Percentiles rank a stretch among this genome's conserved stretches.
These are phyloP conservation scores for Lichtheimia ornata DNA, from an alignment of 371 early-diverging fungal species.

Conservation along the genomic window DNA sequence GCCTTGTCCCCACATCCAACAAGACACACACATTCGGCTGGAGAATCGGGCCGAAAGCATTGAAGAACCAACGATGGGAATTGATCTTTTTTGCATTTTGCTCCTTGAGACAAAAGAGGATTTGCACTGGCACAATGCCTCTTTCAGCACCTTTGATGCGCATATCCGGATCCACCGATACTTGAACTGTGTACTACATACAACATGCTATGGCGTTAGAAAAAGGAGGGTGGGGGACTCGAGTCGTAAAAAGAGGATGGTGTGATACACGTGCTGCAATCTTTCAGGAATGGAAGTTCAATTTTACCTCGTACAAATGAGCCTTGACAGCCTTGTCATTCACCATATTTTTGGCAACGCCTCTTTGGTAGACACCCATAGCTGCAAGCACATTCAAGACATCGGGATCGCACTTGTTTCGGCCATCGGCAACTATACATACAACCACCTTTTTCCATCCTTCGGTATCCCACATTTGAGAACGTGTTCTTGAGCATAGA, in stretches of 20 bases:
- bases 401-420: conserved; percentile 63
- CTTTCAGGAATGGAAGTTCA: background rate
- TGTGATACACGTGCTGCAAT: background rate
- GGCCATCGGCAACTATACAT: conserved; percentile 85
- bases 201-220: background rate
- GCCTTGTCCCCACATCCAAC: conserved; percentile 85
- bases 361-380: conserved; percentile 77
- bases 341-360: conserved; percentile 64
- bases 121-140: conserved; percentile 79
- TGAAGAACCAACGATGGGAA: conserved; percentile 91
- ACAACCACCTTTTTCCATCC: conserved; percentile 87
- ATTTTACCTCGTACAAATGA: conserved; percentile 73
- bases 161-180: conserved; percentile 75
- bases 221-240: background rate
- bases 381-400: conserved; percentile 59
- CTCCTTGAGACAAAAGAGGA: conserved; percentile 81
- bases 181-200: conserved; percentile 81
- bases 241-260: background rate
- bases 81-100: conserved; percentile 79
- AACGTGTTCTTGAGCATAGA: conserved; percentile 64
- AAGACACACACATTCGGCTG: conserved; percentile 79
- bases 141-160: conserved; percentile 71
- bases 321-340: conserved; percentile 64
- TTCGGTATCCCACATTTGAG: conserved; percentile 69
- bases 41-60: conserved; percentile 77